These are phyloP conservation scores for thale cress (Arabidopsis thaliana) DNA, from an alignment of 345 rosid species.

Conservation along the genomic window DNA sequence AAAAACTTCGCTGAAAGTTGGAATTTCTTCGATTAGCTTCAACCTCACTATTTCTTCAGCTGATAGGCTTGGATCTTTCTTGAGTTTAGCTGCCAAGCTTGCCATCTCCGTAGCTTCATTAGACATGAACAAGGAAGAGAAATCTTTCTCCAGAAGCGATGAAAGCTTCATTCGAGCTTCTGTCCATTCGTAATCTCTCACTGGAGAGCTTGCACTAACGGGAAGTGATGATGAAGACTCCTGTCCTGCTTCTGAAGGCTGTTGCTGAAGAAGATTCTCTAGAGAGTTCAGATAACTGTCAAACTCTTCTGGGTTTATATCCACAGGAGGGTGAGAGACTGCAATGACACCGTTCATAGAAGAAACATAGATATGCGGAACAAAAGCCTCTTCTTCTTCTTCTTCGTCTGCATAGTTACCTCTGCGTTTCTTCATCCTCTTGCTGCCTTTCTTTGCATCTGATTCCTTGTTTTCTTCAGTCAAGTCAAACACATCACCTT, in stretches of 20 bases:
- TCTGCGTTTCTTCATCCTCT: slow-evolving; percentile 34
- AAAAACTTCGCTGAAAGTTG: slow-evolving; percentile 60
- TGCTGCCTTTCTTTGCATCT: slow-evolving; percentile 16
- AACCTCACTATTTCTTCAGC: slow-evolving; percentile 70
- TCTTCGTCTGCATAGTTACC: slow-evolving; percentile 27
- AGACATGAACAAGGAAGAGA: slow-evolving; percentile 57
- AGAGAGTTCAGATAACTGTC: slow-evolving; percentile 66
- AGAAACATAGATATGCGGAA: slow-evolving; percentile 48
- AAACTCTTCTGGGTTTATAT: slow-evolving; percentile 60
- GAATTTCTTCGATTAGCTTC: slow-evolving; percentile 70
- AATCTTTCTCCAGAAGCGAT: slow-evolving; percentile 63
- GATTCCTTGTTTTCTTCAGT: slow-evolving; percentile 29
- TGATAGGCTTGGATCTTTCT: slow-evolving; percentile 58
- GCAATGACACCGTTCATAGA: slow-evolving; percentile 42
- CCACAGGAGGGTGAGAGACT: slow-evolving; percentile 37
- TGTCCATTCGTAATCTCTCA: slow-evolving; percentile 53
- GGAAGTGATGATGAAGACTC: slow-evolving; percentile 29
- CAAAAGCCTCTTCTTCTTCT: slow-evolving; percentile 34
- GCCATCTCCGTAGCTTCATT: slow-evolving; percentile 53
- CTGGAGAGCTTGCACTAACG: slow-evolving; percentile 25
- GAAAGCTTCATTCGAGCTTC: slow-evolving; percentile 62
- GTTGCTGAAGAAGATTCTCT: slow-evolving; percentile 62
- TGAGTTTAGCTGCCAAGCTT: slow-evolving; percentile 54
- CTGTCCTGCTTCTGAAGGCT: slow-evolving; percentile 41
- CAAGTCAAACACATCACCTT: slow-evolving; percentile 35